Percentiles rank a stretch among this genome's conserved stretches.
Conservation (phyloP, 2,329 filamentous ascomycete species). For the Aspergillus niger region DNA sequence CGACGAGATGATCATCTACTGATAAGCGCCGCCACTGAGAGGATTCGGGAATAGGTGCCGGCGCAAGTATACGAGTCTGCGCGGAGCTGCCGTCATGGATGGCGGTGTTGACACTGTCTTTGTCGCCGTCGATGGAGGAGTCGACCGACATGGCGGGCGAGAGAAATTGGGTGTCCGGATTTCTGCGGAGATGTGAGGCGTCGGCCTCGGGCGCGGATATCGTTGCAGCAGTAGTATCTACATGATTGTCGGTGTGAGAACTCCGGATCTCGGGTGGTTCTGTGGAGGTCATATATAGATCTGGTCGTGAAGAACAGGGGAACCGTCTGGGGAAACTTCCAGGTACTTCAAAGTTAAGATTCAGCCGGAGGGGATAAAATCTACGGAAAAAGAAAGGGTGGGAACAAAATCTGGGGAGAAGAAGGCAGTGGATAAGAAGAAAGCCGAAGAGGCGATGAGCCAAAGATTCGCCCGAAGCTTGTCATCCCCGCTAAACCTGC, state of each 20-base stretch:
- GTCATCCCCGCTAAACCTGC: slow-evolving; percentile 11
- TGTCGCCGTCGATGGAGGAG: slow-evolving; percentile 17
- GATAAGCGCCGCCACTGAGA: slow-evolving; percentile 19
- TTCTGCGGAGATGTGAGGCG: slow-evolving; percentile 6
- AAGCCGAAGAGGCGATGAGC: not conserved
- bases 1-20: not conserved
- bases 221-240: slow-evolving; percentile 11
- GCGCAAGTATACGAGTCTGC: slow-evolving; percentile 12
- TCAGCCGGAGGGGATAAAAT: not conserved
- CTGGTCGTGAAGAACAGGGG: not conserved
- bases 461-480: slow-evolving; percentile 5
- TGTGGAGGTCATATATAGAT: slow-evolving; percentile 17
- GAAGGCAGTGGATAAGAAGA: not conserved
- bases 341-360: not conserved
- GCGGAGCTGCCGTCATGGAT: slow-evolving; percentile 17
- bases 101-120: slow-evolving; percentile 22
- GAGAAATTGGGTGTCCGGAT: not conserved
- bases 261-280: slow-evolving; percentile 7
- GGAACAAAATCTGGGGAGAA: not conserved
- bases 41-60: slow-evolving; percentile 17
- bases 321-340: not conserved
- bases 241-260: slow-evolving; percentile 12
- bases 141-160: not conserved
- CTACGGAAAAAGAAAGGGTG: not conserved
- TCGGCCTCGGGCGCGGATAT: not conserved